Conservation (phyloP, 2,329 filamentous ascomycete species). For the Calonectria montana region DNA sequence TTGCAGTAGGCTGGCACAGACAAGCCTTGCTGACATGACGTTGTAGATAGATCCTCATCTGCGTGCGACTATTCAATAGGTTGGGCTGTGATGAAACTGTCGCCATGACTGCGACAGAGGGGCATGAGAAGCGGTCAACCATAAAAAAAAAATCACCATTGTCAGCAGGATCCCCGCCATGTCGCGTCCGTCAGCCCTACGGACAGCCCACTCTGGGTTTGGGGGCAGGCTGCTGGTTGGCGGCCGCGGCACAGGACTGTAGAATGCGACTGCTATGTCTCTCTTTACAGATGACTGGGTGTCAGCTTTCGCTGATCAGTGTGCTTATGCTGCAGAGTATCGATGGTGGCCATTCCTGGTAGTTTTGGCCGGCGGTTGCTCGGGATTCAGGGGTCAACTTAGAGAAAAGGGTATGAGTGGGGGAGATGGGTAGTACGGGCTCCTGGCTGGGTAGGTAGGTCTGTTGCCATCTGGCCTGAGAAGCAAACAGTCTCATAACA, state of each 20-base stretch:
- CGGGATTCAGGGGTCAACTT: conserved; percentile 11
- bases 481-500: not conserved
- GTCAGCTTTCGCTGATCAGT: conserved; percentile 3
- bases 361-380: not conserved
- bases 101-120: conserved; percentile 17
- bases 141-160: conserved; percentile 4
- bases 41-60: not conserved
- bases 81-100: not conserved
- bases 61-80: not conserved
- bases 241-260: not conserved
- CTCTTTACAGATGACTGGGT: not conserved
- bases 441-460: not conserved
- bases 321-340: conserved; percentile 15
- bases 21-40: conserved; percentile 1
- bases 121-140: conserved; percentile 31
- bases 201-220: conserved; percentile 22
- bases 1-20: not conserved
- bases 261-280: not conserved
- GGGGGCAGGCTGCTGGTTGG: conserved; percentile 9
- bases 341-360: not conserved
- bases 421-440: not conserved
- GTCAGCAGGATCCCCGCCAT: conserved; percentile 22
- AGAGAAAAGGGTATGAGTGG: not conserved
- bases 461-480: conserved; percentile 24
- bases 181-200: conserved; percentile 37